Conservation (phyloP, 495 filamentous ascomycete species). For the Hypoxylon intermedium region DNA sequence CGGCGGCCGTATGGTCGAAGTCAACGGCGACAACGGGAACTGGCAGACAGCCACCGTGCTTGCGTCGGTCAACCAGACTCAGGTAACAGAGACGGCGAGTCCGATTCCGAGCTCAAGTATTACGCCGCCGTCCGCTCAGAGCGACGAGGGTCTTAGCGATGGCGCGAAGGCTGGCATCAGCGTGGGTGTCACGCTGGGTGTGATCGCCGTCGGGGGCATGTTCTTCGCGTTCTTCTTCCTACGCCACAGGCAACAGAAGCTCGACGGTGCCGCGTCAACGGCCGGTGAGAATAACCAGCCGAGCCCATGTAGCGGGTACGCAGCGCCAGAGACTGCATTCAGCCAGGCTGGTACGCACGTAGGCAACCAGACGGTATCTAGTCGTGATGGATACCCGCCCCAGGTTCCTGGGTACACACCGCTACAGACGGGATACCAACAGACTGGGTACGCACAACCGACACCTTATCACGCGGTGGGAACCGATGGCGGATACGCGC, state of each 20-base stretch:
- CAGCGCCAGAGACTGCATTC: not conserved
- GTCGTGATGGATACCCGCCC: not conserved
- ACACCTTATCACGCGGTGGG: not conserved
- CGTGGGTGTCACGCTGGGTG: slow-evolving; percentile 34
- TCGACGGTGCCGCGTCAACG: slow-evolving; percentile 8
- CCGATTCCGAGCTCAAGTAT: not conserved
- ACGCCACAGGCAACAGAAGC: slow-evolving; percentile 18
- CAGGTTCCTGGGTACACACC: not conserved
- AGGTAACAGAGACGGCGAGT: not conserved
- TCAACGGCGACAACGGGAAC: slow-evolving; percentile 21
- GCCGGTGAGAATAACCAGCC: not conserved
- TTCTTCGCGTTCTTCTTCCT: slow-evolving; percentile 26
- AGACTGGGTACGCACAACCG: slow-evolving; percentile 5
- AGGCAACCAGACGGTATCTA: too few relatives aligned
- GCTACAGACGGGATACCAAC: slow-evolving; percentile 7
- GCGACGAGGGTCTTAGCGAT: slow-evolving; percentile 22
- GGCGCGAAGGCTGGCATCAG: slow-evolving; percentile 34
- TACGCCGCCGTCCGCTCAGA: not conserved
- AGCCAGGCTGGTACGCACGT: too few relatives aligned
- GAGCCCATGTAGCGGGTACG: slow-evolving; percentile 14
- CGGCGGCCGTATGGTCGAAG: slow-evolving; percentile 33
- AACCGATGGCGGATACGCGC: slow-evolving; percentile 7
- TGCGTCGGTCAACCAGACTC: slow-evolving; percentile 8
- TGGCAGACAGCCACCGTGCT: slow-evolving; percentile 13
- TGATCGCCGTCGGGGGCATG: slow-evolving; percentile 32